These are phyloP conservation scores for Loxodes magnus DNA, from an alignment of 73 alveolate species.

Conservation along the genomic window DNA sequence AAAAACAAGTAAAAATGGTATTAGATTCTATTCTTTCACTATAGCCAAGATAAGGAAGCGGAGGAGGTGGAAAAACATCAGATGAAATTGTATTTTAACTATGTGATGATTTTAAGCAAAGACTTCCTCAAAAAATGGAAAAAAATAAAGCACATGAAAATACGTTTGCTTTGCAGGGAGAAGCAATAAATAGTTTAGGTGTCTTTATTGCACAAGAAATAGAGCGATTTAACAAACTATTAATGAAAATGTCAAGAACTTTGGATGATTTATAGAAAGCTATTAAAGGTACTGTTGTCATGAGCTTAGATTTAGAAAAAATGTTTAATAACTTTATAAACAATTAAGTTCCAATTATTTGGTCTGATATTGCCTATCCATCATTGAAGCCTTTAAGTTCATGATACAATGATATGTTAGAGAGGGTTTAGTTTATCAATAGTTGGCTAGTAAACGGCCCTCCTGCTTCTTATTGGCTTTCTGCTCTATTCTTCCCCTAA, in stretches of 20 bases:
- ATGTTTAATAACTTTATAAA: conserved; percentile 80
- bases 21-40: conserved; percentile 79
- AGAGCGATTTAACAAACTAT: conserved; percentile 80
- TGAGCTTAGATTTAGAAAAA: conserved; percentile 83
- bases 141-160: conserved; percentile 47
- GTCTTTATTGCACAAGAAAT: conserved; percentile 92
- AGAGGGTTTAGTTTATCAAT: conserved; percentile 81
- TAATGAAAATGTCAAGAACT: conserved; percentile 58
- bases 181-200: conserved; percentile 70
- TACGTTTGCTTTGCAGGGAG: conserved; percentile 52
- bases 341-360: conserved; percentile 74
- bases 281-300: conserved; percentile 89
- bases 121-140: conserved; percentile 60
- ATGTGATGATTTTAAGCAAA: conserved; percentile 60
- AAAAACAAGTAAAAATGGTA: conserved; percentile 88
- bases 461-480: conserved; percentile 88
- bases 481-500: conserved; percentile 99
- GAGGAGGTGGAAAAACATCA: conserved; percentile 77
- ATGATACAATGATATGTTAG: conserved; percentile 88
- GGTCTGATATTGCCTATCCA: conserved; percentile 89
- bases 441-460: conserved; percentile 96
- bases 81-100: conserved; percentile 87
- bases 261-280: conserved; percentile 72
- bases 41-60: conserved; percentile 92
- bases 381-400: conserved; percentile 94